These are phyloP conservation scores for Graphilbum fragrans DNA, from an alignment of 2,329 filamentous ascomycete genomes.

Conservation along the genomic window DNA sequence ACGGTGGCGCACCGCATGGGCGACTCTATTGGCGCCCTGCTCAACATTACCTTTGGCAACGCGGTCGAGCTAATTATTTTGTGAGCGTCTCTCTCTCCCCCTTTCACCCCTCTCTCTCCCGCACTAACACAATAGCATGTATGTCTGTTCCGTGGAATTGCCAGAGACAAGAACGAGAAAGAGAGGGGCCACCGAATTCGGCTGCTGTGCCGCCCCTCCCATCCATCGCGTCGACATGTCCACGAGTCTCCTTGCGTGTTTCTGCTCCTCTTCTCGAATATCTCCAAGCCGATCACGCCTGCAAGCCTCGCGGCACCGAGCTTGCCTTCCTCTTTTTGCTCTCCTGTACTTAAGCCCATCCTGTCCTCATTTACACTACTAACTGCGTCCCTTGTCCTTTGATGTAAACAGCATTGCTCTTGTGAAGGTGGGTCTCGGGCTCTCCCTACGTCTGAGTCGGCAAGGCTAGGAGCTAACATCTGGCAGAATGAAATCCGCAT, in stretches of 20 bases:
- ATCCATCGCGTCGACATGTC: conserved; percentile 30
- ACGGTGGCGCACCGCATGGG: conserved; percentile 61
- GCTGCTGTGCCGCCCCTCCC: too few species aligned
- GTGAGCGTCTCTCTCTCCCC: conserved; percentile 20
- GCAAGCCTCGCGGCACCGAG: too few species aligned
- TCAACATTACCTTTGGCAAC: conserved; percentile 82
- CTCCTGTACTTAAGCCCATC: conserved; percentile 1
- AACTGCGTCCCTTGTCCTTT: conserved; percentile 17
- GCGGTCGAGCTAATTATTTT: conserved; percentile 72
- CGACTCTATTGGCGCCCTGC: conserved; percentile 72
- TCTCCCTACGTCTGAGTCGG: background rate
- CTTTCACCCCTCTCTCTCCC: background rate
- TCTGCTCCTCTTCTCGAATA: background rate
- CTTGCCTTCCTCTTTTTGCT: background rate
- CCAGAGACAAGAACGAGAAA: conserved; percentile 33
- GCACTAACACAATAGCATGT: conserved; percentile 30
- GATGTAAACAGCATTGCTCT: conserved; percentile 52
- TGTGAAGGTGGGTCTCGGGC: conserved; percentile 43
- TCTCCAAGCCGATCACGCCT: too few species aligned
- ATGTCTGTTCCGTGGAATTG: conserved; percentile 27
- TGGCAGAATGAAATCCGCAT: conserved; percentile 67
- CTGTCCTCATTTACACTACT: conserved; percentile 13
- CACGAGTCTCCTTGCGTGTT: background rate
- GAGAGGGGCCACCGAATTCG: conserved; percentile 47
- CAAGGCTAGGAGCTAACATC: conserved; percentile 12